A percentile compares a stretch with the other conserved stretches of the same genome.
These are phyloP conservation scores for Lepidium didymum DNA, from an alignment of 345 rosid genomes.

Conservation along the genomic window DNA sequence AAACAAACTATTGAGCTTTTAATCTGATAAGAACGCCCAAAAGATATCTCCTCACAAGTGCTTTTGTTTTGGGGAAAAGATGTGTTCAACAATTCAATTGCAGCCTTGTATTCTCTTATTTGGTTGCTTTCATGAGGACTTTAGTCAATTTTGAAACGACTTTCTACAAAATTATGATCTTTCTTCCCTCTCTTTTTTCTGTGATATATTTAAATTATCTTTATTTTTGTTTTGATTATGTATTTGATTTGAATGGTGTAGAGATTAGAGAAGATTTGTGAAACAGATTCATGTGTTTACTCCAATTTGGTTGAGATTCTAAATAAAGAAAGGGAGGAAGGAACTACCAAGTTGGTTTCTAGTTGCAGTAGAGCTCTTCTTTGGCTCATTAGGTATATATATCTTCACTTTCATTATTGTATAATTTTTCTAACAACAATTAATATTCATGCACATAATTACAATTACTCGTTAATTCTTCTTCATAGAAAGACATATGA, in stretches of 20 bases:
- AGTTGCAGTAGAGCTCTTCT: slow-evolving; percentile 79
- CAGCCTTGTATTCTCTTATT: slow-evolving; percentile 9
- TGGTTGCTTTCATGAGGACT: slow-evolving; percentile 18
- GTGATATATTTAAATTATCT: background rate
- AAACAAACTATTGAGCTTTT: slow-evolving; percentile 7
- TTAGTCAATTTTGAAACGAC: slow-evolving; percentile 6
- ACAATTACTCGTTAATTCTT: no score
- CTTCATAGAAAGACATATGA: background rate
- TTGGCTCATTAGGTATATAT: slow-evolving; percentile 84
- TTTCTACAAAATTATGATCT: background rate
- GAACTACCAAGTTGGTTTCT: slow-evolving; percentile 37
- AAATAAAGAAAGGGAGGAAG: slow-evolving; percentile 62
- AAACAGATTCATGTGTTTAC: slow-evolving; percentile 47
- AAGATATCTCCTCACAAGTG: background rate
- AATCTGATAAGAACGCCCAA: slow-evolving; percentile 14
- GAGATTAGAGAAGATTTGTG: slow-evolving; percentile 65
- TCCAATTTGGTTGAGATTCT: slow-evolving; percentile 64
- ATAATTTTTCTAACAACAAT: background rate
- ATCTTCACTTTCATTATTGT: background rate
- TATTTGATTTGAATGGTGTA: slow-evolving; percentile 20
- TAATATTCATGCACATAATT: background rate
- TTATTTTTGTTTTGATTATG: background rate
- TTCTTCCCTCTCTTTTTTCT: background rate
- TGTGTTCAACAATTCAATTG: background rate
- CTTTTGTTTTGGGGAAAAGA: slow-evolving; percentile 3